Evolutionary conservation across 2,329 filamentous ascomycete species (phyloP), one percentile per base, ranked within the genome.

Genomic region (Fusarium sp.): DNA sequence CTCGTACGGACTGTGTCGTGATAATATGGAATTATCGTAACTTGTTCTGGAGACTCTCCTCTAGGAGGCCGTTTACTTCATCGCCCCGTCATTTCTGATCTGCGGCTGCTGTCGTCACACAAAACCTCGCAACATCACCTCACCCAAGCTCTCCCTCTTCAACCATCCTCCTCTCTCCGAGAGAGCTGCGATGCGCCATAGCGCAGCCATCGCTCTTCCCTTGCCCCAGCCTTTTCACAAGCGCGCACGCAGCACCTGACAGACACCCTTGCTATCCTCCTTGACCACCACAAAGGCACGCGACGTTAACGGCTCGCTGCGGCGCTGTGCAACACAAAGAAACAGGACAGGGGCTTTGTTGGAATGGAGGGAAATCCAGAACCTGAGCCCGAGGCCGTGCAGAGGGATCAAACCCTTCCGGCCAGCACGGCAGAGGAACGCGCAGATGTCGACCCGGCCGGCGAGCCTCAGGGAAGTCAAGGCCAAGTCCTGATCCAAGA

Each of bases 361-460:
- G 72, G 73, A 71, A 77, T 77, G 75, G 75, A 77, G 60, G 71
- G 62, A 70, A 74, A 73, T 70, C 41, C 63, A 69, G 68, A 71
- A 57, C 18, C 47, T 44, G 68, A 69, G 44, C 50, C 58, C 53
- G 60, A 55, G 28, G 62, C 37, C 59, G 57, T 70, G 65, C 50
- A 64, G 23, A 23, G 23, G 23, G 23, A 5, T 27, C 34, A 40
- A 46, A 57, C 58, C 41, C 39, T 55, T 23, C 47, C 48, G 18
- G 23, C n/a, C 41, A 36, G 37, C 43, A 18, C 41, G 40, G 51
- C 47, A 55, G 40, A 28, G 46, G 56, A 52, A 50, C 37, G 57
- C 18, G n/a, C 41, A 53, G 47, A 70, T 39, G 36, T 56, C 47
- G 43, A 40, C 52, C 27, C 34, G 40, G 59, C 61, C 37, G 58